These are phyloP conservation scores for Hypoxylon rubiginosum DNA, from an alignment of 2,329 filamentous ascomycete species.

Conservation along the genomic window DNA sequence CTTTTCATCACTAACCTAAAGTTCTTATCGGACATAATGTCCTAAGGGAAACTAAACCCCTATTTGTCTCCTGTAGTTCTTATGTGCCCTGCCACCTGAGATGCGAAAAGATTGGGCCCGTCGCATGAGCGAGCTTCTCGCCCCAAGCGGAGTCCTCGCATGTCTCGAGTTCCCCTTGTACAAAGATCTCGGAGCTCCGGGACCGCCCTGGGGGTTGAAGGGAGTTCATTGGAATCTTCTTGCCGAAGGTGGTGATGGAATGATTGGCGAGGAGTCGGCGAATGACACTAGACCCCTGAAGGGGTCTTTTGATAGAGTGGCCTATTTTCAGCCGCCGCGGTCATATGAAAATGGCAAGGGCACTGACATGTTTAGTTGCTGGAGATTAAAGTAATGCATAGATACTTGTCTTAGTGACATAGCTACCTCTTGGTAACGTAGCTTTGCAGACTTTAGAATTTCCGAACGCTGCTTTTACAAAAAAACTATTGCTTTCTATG, in stretches of 20 bases:
- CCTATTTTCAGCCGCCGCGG: conserved; percentile 19
- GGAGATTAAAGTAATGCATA: conserved; percentile 9
- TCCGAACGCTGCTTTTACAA: no score
- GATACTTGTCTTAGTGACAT: background rate
- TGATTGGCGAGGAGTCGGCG: conserved; percentile 12
- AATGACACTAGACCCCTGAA: background rate
- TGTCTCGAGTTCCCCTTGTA: conserved; percentile 34
- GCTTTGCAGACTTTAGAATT: no score
- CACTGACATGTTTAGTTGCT: conserved; percentile 31
- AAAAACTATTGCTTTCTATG: no score
- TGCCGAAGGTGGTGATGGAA: conserved; percentile 20
- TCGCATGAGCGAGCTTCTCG: conserved; percentile 29
- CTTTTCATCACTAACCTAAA: background rate
- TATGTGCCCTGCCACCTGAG: conserved; percentile 24
- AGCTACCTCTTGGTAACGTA: no score
- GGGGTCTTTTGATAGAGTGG: conserved; percentile 19
- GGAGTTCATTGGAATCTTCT: conserved; percentile 29
- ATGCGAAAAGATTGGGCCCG: conserved; percentile 26
- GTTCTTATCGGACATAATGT: background rate
- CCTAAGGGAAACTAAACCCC: background rate
- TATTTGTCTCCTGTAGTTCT: conserved; percentile 6
- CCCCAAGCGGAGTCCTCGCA: conserved; percentile 17
- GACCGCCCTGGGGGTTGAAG: conserved; percentile 27
- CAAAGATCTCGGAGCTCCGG: conserved; percentile 20
- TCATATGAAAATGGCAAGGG: conserved; percentile 24